Conservation (phyloP, 2,329 filamentous ascomycete species). For the Colletotrichum sp. region DNA sequence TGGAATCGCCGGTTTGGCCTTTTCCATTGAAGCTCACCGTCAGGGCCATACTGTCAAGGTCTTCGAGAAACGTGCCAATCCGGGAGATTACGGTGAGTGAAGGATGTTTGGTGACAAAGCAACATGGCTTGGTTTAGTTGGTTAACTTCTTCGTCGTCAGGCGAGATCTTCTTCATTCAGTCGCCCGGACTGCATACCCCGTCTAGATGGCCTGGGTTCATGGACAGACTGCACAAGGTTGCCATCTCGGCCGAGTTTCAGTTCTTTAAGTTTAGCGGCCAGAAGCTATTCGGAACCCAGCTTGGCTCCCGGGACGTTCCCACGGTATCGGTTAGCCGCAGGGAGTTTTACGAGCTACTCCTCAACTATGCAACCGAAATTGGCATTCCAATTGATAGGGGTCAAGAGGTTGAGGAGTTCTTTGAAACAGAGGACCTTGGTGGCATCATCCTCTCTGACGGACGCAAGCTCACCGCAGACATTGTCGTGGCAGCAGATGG, state of each 20-base stretch:
- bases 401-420: neutral
- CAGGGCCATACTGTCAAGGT: conserved; percentile 8
- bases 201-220: neutral
- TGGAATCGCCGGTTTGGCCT: conserved; percentile 4
- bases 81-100: neutral
- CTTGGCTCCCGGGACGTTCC: neutral
- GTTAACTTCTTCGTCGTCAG: neutral
- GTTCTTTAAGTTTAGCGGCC: neutral
- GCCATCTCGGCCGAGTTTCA: neutral
- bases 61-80: neutral
- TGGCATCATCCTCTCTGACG: neutral
- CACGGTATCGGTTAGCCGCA: neutral
- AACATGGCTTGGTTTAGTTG: neutral
- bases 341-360: neutral
- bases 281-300: neutral
- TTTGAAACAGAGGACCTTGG: neutral
- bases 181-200: neutral
- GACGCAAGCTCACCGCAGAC: neutral
- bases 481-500: conserved; percentile 3
- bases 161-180: neutral
- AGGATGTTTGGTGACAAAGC: neutral
- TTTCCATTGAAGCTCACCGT: conserved; percentile 17
- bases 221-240: neutral
- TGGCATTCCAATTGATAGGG: neutral
- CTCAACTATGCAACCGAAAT: neutral